A percentile compares a stretch with the other conserved stretches of the same genome.
Conservation (phyloP, 2,329 filamentous ascomycete species). For the Emergomyces orientalis region DNA sequence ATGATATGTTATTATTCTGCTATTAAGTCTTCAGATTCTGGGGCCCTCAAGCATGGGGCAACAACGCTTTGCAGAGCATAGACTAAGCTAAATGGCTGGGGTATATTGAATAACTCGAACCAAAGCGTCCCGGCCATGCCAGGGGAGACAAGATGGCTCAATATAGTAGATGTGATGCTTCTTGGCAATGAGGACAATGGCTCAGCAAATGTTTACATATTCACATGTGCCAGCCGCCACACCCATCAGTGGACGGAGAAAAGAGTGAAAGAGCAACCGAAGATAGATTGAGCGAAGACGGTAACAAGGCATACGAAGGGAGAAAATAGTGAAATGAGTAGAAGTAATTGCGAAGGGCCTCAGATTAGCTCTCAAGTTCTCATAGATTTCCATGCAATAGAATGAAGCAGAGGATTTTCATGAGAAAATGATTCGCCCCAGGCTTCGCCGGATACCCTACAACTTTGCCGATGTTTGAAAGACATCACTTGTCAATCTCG, state of each 20-base stretch:
- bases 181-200: background rate
- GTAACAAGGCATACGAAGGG: background rate
- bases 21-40: too few species aligned
- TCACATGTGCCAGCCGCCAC: background rate
- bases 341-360: conserved; percentile 21
- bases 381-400: conserved; percentile 33
- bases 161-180: background rate
- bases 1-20: background rate
- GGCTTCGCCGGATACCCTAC: conserved; percentile 33
- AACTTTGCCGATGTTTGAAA: conserved; percentile 28
- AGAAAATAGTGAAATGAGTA: conserved; percentile 7
- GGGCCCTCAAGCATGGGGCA: too few species aligned
- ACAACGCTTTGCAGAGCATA: too few species aligned
- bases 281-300: background rate
- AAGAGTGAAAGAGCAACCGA: background rate
- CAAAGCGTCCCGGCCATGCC: too few species aligned
- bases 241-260: background rate
- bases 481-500: conserved; percentile 9
- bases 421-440: conserved; percentile 10
- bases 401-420: background rate
- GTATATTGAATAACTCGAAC: too few species aligned
- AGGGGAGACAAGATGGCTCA: background rate
- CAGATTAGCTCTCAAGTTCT: conserved; percentile 41
- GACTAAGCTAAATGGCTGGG: too few species aligned
- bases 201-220: background rate